A percentile compares a stretch with the other conserved stretches of the same genome.
These are phyloP conservation scores for Fusarium zealandicum DNA, from an alignment of 2,329 filamentous ascomycete species.

Conservation along the genomic window DNA sequence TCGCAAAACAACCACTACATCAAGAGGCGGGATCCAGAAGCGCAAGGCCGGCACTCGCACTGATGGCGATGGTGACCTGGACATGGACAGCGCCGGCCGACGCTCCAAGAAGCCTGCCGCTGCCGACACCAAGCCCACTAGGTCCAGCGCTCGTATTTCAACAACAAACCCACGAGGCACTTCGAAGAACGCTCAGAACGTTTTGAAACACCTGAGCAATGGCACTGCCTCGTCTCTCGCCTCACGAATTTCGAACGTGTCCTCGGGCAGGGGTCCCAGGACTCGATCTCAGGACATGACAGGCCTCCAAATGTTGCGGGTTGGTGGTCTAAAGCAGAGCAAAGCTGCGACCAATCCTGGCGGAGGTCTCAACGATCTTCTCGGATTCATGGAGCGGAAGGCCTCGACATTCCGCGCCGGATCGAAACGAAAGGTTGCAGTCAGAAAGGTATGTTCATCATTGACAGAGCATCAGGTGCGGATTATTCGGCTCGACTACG, in stretches of 20 bases:
- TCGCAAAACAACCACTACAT: constrained; percentile 42
- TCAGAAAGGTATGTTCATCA: constrained; percentile 77
- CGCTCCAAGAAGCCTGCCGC: constrained; percentile 45
- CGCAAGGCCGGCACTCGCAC: constrained; percentile 50
- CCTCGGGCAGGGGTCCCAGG: constrained; percentile 37
- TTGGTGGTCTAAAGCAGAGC: constrained; percentile 72
- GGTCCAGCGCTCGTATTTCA: constrained; percentile 39
- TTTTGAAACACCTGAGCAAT: constrained; percentile 52
- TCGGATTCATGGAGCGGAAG: constrained; percentile 76
- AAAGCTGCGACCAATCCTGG: constrained; percentile 72
- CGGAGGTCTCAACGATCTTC: constrained; percentile 69
- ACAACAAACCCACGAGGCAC: constrained; percentile 42
- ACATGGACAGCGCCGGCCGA: constrained; percentile 57
- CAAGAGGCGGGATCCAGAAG: constrained; percentile 60
- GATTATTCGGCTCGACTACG: constrained; percentile 31
- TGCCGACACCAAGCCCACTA: constrained; percentile 40
- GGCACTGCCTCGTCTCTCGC: constrained; percentile 45
- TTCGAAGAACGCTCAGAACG: constrained; percentile 52
- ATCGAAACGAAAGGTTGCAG: constrained; percentile 62
- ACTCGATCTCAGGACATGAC: constrained; percentile 33
- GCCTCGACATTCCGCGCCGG: constrained; percentile 61
- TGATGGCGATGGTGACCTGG: constrained; percentile 66
- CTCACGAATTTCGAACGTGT: constrained; percentile 46
- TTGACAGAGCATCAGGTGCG: constrained; percentile 45
- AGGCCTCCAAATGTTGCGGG: constrained; percentile 50